phyloP scores from a whole-genome alignment of 1,139 yeast species.

The Blastobotrys serpentis region DNA sequence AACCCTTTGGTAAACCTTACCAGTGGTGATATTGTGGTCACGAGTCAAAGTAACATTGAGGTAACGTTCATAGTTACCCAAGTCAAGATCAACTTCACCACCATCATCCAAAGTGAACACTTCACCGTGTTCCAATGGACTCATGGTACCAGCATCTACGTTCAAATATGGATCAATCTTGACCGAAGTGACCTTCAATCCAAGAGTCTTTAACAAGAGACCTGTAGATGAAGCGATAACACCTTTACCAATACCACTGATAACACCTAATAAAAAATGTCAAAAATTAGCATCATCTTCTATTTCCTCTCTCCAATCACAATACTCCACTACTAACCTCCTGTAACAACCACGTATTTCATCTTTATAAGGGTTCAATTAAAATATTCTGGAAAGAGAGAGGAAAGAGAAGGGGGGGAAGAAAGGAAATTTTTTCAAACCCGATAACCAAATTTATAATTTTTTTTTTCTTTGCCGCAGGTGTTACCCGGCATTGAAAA shows the following conservation, averaged over 20 bases:
- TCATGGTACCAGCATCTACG: constrained; percentile 99
- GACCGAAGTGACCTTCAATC: constrained; percentile 92
- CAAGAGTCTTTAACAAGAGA: constrained; percentile 85
- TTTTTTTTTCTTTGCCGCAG: constrained; percentile 8
- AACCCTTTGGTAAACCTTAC: constrained; percentile 91
- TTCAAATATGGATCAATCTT: constrained; percentile 99
- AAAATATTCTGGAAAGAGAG: constrained; percentile 10
- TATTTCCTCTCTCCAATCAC: background rate
- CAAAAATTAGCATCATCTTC: constrained; percentile 10
- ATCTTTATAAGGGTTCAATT: constrained; percentile 40
- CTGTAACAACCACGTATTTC: constrained; percentile 99
- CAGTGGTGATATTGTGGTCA: constrained; percentile 97
- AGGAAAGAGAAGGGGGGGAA: constrained; percentile 15
- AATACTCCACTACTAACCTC: constrained; percentile 52
- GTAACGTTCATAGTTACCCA: constrained; percentile 97
- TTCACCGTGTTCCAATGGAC: constrained; percentile 98
- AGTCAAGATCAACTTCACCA: constrained; percentile 96
- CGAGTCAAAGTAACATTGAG: constrained; percentile 87
- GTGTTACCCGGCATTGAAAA: background rate
- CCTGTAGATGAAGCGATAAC: constrained; percentile 97
- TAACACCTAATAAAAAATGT: constrained; percentile 64
- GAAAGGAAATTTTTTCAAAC: constrained; percentile 12
- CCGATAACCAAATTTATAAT: constrained; percentile 5
- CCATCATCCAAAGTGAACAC: constrained; percentile 97
- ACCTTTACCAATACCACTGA: constrained; percentile 98